Evolutionary conservation across 208 protist species (phyloP).

Genomic region (Trypanosoma grayi): DNA sequence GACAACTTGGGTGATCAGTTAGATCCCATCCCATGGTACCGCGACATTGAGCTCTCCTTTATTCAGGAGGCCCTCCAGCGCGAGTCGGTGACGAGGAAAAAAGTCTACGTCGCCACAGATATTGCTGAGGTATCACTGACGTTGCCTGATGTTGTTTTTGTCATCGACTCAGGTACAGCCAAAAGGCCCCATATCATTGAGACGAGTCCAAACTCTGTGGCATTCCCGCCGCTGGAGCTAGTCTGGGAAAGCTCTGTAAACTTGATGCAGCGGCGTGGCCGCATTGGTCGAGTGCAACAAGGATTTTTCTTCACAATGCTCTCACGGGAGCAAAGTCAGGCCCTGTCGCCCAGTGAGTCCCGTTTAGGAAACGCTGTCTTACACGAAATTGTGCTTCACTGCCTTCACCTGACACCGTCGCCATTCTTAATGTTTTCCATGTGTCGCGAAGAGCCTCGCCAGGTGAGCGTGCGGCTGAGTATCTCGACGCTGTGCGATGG

Average conservation of each 20-base stretch:
- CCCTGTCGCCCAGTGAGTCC: constrained; percentile 34
- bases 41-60: constrained; percentile 71
- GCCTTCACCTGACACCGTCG: constrained; percentile 56
- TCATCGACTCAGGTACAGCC: constrained; percentile 93
- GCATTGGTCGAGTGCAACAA: constrained; percentile 79
- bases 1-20: constrained; percentile 61
- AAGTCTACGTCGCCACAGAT: constrained; percentile 95
- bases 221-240: constrained; percentile 74
- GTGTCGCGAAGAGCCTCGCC: constrained; percentile 65
- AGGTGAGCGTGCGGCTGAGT: constrained; percentile 51
- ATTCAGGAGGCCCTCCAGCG: constrained; percentile 91
- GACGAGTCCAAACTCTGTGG: constrained; percentile 45
- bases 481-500: constrained; percentile 57
- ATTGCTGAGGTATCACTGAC: constrained; percentile 97
- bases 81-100: constrained; percentile 78
- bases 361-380: constrained; percentile 64
- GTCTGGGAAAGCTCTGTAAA: constrained; percentile 69
- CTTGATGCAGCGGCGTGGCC: constrained; percentile 70
- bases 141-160: constrained; percentile 94
- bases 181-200: constrained; percentile 69
- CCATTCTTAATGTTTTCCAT: constrained; percentile 65
- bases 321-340: constrained; percentile 31
- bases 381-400: constrained; percentile 77
- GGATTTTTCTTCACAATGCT: constrained; percentile 89
- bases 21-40: constrained; percentile 83